Base-by-base conservation (phyloP, 2,329 filamentous ascomycete genomes). In the Pseudocercospora cruenta region DNA sequence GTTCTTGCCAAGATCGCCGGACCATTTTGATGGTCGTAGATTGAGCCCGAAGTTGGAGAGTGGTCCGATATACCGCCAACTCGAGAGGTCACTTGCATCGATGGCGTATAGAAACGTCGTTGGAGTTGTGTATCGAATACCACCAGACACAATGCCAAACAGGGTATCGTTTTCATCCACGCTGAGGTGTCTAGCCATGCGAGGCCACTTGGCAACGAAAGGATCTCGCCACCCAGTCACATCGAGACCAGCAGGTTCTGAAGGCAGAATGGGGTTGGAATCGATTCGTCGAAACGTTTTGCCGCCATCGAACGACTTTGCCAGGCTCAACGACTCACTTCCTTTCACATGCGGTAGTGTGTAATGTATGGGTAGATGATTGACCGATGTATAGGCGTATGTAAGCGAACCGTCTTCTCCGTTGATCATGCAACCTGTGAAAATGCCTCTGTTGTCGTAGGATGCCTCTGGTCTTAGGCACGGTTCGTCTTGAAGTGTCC, bases 111-210 rank as follows among this genome's bases (percentile, higher is more conserved):
- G 71, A 62, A 85, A 85, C 0, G 79, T 78, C 0, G 81, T 82
- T 0, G 84, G 84, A 0, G 79, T 79, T 12, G 78, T 59, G 14
- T 74, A 74, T 5, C 73, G 65, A 24, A 85, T 75, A 0, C 84
- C 84, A 1, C 84, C 84, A 0, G 83, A 84, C 8, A 86, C 75
- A 12, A 84, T 77, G 2, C 82, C 84, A 64, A 83, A 84, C 0
- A 85, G 72, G 4, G 67, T 73, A 4, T 69, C 33, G 8, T 69
- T 60, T 4, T 67, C 28, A 19, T 68, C 59, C 4, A 68, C 43
- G 21, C 64, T 65, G 7, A 74, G 62, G 6, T 67, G 59, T 12
- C 31, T 49, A 19, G 66, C 68, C 70, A 78, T 71, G 2, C 70
- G 62, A 14, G 73, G 64, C 78, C 78, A 80, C 5, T 65, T 43